These are phyloP conservation scores for Myxozyma kluyveri DNA, from an alignment of 805 yeast species.

Conservation along the genomic window DNA sequence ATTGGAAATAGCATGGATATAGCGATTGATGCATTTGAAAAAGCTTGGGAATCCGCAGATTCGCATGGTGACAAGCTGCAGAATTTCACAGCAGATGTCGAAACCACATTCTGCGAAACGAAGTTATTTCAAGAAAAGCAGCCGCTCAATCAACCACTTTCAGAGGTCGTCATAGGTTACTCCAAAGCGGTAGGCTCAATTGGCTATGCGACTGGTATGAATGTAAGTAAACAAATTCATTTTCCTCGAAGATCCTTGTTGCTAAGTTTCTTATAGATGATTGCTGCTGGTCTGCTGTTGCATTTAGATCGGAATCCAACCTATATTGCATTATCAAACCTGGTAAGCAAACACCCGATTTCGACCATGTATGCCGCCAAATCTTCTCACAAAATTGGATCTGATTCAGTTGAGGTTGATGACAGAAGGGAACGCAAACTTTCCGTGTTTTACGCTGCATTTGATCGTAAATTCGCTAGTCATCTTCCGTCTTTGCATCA, in stretches of 20 bases:
- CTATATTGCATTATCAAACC: constrained; percentile 43
- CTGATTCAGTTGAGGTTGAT: constrained; percentile 28
- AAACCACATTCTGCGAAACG: constrained; percentile 40
- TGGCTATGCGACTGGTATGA: constrained; percentile 40
- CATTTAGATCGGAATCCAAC: constrained; percentile 42
- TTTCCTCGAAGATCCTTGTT: neutral
- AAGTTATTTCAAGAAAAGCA: constrained; percentile 40
- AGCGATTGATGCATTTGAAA: too few species aligned
- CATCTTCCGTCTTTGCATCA: constrained; percentile 47
- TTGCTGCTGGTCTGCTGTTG: constrained; percentile 46
- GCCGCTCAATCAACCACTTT: constrained; percentile 39
- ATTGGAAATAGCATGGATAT: constrained; percentile 18
- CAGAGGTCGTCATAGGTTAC: constrained; percentile 40
- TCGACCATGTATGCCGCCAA: constrained; percentile 34
- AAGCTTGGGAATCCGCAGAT: too few species aligned
- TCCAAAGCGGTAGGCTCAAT: constrained; percentile 32
- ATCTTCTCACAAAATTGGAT: constrained; percentile 25
- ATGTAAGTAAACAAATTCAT: constrained; percentile 25
- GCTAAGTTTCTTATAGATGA: constrained; percentile 3
- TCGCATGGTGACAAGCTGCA: too few species aligned
- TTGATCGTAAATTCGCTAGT: constrained; percentile 47
- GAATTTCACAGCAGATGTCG: too few species aligned
- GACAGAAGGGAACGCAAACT: constrained; percentile 28
- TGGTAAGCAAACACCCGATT: constrained; percentile 41
- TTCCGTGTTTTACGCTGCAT: constrained; percentile 46